Evolutionary conservation across 2,329 filamentous ascomycete genomes (phyloP).

Genomic region (Fonsecaea monophora): DNA sequence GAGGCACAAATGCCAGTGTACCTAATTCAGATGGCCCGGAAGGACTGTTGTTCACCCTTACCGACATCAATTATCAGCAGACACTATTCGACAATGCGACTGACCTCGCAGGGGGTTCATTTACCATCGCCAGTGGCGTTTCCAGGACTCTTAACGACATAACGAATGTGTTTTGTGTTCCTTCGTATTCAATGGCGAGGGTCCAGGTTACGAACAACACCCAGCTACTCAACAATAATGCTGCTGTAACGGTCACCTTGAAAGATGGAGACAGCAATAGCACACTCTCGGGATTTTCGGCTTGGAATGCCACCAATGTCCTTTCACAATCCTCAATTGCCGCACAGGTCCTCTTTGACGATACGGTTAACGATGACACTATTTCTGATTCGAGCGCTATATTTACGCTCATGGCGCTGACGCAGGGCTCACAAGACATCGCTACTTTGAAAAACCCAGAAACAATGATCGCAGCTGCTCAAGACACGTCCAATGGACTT

Average conservation of each 20-base stretch:
- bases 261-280: slow-evolving; percentile 42
- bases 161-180: slow-evolving; percentile 37
- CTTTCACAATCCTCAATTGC: slow-evolving; percentile 28
- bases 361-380: slow-evolving; percentile 25
- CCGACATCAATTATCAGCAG: slow-evolving; percentile 36
- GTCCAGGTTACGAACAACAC: slow-evolving; percentile 38
- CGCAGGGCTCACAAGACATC: slow-evolving; percentile 29
- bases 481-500: slow-evolving; percentile 36
- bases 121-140: slow-evolving; percentile 36
- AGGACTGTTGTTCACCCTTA: slow-evolving; percentile 36
- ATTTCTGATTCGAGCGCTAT: slow-evolving; percentile 30
- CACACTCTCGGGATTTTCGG: slow-evolving; percentile 41
- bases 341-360: slow-evolving; percentile 35
- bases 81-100: slow-evolving; percentile 36
- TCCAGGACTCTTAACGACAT: slow-evolving; percentile 36
- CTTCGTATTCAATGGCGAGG: slow-evolving; percentile 35
- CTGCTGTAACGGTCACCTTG: slow-evolving; percentile 28
- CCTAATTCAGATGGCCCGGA: slow-evolving; percentile 27
- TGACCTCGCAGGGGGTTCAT: slow-evolving; percentile 34
- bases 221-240: slow-evolving; percentile 19
- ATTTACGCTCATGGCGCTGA: slow-evolving; percentile 37
- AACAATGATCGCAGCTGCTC: slow-evolving; percentile 33
- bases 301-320: slow-evolving; percentile 37
- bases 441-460: slow-evolving; percentile 32
- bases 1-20: slow-evolving; percentile 19